phyloP scores from a whole-genome alignment of 129 eudicot genomes.

The Chrysanthemum makinoi region DNA sequence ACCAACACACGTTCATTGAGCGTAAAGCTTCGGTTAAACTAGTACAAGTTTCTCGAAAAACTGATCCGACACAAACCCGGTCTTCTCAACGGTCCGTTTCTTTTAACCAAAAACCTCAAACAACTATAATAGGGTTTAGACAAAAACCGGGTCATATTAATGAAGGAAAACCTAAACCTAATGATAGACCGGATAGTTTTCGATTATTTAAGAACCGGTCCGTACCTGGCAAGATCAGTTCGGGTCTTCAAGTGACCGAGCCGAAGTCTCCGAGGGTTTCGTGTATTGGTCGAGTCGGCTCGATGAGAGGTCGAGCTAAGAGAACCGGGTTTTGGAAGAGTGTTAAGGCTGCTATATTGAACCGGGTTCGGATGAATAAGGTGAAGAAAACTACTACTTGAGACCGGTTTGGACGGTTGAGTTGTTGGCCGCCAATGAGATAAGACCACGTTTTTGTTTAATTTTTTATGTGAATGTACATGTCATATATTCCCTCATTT shows the following conservation, averaged over 20 bases:
- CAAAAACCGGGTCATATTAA: constrained; percentile 26
- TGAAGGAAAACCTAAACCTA: constrained; percentile 14
- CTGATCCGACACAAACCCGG: constrained; percentile 29
- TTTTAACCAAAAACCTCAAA: constrained; percentile 31
- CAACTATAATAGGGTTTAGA: constrained; percentile 41
- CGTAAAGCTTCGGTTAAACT: constrained; percentile 47
- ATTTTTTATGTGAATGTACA: constrained; percentile 2
- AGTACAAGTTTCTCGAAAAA: constrained; percentile 30
- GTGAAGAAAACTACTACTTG: background rate
- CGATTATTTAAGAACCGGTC: constrained; percentile 50
- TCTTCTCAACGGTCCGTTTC: constrained; percentile 34
- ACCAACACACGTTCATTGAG: constrained; percentile 46
- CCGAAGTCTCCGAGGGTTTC: constrained; percentile 62
- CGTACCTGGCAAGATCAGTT: constrained; percentile 30
- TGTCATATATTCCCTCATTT: background rate
- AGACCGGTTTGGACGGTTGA: constrained; percentile 2
- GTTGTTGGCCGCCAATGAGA: constrained; percentile 25
- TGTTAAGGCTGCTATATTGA: constrained; percentile 31
- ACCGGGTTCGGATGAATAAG: constrained; percentile 26
- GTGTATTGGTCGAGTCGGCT: constrained; percentile 54
- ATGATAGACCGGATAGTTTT: constrained; percentile 16
- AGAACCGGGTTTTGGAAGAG: constrained; percentile 42
- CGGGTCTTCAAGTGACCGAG: constrained; percentile 28
- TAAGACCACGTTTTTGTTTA: constrained; percentile 20
- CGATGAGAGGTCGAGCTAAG: constrained; percentile 30